Conservation (phyloP, 192 early-diverging fungal genomes). For the Podila verticillata region DNA sequence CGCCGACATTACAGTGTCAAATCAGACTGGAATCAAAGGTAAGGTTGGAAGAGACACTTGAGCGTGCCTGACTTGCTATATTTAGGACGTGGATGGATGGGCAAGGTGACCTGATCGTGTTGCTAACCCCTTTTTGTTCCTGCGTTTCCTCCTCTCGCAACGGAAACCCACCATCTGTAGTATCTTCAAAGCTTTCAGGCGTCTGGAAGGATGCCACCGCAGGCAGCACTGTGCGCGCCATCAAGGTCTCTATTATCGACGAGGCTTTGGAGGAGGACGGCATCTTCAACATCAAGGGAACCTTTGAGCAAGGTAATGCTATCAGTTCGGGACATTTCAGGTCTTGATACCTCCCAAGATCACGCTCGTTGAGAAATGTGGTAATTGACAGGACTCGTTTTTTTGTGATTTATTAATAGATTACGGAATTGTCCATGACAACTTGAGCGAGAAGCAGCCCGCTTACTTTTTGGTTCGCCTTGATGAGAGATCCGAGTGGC, state of each 20-base stretch:
- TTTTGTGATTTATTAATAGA: conserved; percentile 43
- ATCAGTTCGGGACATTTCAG: neutral
- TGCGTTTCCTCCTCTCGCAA: too few relatives aligned
- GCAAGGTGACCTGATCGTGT: too few relatives aligned
- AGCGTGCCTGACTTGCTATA: neutral
- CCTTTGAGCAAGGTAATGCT: conserved; percentile 55
- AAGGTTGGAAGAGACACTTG: neutral
- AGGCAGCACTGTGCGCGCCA: conserved; percentile 46
- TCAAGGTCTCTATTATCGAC: conserved; percentile 58
- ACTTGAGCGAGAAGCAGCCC: conserved; percentile 66
- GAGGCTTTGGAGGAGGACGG: conserved; percentile 58
- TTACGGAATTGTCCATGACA: conserved; percentile 56
- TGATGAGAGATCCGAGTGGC: conserved; percentile 73
- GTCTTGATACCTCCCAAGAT: neutral
- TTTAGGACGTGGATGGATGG: neutral
- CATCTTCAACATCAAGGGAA: conserved; percentile 44
- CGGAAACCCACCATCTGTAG: neutral
- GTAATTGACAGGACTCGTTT: too few relatives aligned
- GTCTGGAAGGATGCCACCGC: conserved; percentile 33
- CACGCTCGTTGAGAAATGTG: neutral
- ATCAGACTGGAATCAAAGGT: conserved; percentile 50
- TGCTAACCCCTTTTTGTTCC: too few relatives aligned
- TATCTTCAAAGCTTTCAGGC: conserved; percentile 30
- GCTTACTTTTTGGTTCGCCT: conserved; percentile 73
- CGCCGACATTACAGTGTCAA: conserved; percentile 25